phyloP scores from a whole-genome alignment of 495 filamentous ascomycete genomes.

The Tuber indicum region DNA sequence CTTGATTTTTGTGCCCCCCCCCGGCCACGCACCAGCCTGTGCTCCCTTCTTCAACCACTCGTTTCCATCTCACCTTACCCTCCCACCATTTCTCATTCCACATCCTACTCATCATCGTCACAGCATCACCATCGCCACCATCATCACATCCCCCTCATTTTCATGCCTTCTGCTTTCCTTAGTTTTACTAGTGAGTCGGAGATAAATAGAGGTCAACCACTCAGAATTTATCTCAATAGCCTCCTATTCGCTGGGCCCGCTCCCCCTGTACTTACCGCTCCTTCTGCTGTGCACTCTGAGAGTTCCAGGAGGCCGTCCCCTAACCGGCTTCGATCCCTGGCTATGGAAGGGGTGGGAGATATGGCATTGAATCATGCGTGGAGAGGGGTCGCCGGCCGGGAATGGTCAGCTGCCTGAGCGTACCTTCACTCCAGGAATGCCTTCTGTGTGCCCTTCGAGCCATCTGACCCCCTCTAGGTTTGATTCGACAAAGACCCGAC shows the following conservation, averaged over 20 bases:
- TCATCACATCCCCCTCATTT: background rate
- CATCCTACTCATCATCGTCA: background rate
- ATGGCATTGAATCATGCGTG: slow-evolving; percentile 25
- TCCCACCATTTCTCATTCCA: background rate
- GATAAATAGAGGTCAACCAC: background rate
- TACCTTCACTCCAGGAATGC: background rate
- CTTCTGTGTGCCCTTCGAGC: background rate
- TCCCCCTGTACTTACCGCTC: slow-evolving; percentile 11
- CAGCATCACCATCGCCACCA: background rate
- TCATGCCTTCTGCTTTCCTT: background rate
- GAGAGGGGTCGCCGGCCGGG: slow-evolving; percentile 20
- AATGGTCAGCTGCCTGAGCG: slow-evolving; percentile 35
- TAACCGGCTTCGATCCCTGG: slow-evolving; percentile 3
- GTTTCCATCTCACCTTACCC: background rate
- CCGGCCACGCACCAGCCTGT: background rate
- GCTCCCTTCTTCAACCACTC: background rate
- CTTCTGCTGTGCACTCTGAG: background rate
- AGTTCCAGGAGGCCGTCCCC: background rate
- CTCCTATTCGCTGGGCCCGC: slow-evolving; percentile 11
- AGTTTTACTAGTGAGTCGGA: background rate
- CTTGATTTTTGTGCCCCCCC: background rate
- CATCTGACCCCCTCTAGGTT: slow-evolving; percentile 19
- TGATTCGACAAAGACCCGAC: slow-evolving; percentile 23
- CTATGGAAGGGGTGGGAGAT: slow-evolving; percentile 28
- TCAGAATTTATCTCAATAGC: slow-evolving; percentile 14